phyloP scores from a whole-genome alignment of 306 rosid species.

The Parietaria judaica region DNA sequence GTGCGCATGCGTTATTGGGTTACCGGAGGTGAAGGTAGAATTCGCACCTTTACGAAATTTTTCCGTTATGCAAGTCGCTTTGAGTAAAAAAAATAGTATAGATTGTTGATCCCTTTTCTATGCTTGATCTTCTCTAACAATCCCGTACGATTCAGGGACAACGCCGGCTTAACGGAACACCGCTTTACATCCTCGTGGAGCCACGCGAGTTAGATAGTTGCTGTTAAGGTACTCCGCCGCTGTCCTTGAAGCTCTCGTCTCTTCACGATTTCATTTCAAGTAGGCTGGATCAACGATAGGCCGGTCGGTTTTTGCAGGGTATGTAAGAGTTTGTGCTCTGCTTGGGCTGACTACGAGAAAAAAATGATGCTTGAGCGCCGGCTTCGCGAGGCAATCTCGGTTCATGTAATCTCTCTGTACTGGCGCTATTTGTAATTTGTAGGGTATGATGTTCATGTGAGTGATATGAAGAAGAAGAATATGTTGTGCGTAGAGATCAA shows the following conservation, averaged over 20 bases:
- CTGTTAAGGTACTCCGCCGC: slow-evolving; percentile 35
- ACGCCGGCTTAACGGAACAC: slow-evolving; percentile 70
- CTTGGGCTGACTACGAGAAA: slow-evolving; percentile 29
- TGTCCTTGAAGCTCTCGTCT: background rate
- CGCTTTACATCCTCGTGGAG: slow-evolving; percentile 86
- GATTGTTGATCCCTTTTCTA: too few species aligned
- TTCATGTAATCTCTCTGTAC: slow-evolving; percentile 11
- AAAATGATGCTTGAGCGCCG: slow-evolving; percentile 29
- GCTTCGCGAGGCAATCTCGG: slow-evolving; percentile 12
- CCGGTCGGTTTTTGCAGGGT: slow-evolving; percentile 26
- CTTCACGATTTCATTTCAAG: background rate
- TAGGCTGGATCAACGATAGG: background rate
- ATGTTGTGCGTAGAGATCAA: slow-evolving; percentile 12
- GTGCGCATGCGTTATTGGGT: slow-evolving; percentile 91
- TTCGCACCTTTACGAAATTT: background rate
- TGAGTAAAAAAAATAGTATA: too few species aligned
- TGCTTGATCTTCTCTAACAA: slow-evolving; percentile 6
- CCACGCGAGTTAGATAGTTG: slow-evolving; percentile 55
- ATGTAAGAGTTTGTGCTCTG: slow-evolving; percentile 19
- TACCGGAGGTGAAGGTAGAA: slow-evolving; percentile 82
- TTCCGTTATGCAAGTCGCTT: background rate
- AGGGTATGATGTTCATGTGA: slow-evolving; percentile 29
- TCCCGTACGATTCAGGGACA: slow-evolving; percentile 56
- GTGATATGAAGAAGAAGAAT: slow-evolving; percentile 29
- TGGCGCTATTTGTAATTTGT: slow-evolving; percentile 19